These are phyloP conservation scores for Gynandropsis gynandra DNA, from an alignment of 345 rosid genomes.

Conservation along the genomic window DNA sequence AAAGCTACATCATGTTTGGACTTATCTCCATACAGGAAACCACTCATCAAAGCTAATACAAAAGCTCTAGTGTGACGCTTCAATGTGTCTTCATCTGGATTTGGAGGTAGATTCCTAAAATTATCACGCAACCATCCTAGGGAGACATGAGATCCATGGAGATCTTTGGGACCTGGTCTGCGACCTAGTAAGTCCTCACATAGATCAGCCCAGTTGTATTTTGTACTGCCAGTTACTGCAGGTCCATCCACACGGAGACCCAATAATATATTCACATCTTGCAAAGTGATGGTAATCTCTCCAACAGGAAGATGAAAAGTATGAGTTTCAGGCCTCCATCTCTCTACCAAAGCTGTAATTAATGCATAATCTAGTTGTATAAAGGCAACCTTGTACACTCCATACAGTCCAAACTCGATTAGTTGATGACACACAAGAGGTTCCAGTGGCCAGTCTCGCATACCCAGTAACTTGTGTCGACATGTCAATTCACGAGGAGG, in stretches of 20 bases:
- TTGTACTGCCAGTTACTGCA: constrained; percentile 45
- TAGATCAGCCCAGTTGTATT: constrained; percentile 32
- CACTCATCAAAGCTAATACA: constrained; percentile 33
- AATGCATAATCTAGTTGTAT: constrained; percentile 57
- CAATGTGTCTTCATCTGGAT: constrained; percentile 28
- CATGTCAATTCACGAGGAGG: constrained; percentile 35
- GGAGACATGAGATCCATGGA: constrained; percentile 33
- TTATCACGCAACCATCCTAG: constrained; percentile 31
- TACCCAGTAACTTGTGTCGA: constrained; percentile 29
- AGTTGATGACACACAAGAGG: constrained; percentile 31
- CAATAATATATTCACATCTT: constrained; percentile 55
- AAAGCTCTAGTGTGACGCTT: constrained; percentile 30
- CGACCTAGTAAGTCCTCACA: constrained; percentile 29
- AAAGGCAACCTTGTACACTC: constrained; percentile 68
- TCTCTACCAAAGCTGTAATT: constrained; percentile 69
- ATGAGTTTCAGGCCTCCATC: constrained; percentile 76
- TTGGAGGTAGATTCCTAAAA: constrained; percentile 26
- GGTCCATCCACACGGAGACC: constrained; percentile 78
- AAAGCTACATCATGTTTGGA: constrained; percentile 33
- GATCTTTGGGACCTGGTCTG: constrained; percentile 32
- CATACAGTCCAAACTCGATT: constrained; percentile 27
- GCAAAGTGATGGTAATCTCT: constrained; percentile 56
- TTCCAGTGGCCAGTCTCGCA: constrained; percentile 34
- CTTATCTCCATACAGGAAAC: constrained; percentile 32
- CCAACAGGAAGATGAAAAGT: constrained; percentile 69